Evolutionary conservation across 441 rosid genomes (phyloP).

Genomic region (Capsella rubella): DNA sequence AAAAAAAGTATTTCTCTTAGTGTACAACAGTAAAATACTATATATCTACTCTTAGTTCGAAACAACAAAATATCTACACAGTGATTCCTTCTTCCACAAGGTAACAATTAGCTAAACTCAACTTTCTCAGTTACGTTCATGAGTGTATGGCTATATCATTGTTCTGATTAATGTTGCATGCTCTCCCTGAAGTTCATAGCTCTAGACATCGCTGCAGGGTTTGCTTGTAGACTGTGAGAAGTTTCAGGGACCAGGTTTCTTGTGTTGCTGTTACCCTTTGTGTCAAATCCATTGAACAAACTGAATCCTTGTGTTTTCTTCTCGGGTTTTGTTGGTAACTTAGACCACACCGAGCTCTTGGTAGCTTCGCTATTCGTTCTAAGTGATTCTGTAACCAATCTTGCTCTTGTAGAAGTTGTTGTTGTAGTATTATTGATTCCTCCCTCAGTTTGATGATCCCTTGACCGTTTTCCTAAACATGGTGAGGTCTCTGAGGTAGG

Average conservation of each 20-base stretch:
- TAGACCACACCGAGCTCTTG: slow-evolving; percentile 47
- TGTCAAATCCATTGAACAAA: slow-evolving; percentile 44
- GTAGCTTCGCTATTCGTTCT: slow-evolving; percentile 42
- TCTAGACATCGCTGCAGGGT: slow-evolving; percentile 68
- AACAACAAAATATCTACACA: slow-evolving; percentile 36
- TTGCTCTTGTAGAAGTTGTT: slow-evolving; percentile 42
- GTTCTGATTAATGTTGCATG: slow-evolving; percentile 41
- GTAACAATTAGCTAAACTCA: slow-evolving; percentile 37
- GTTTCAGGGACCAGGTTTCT: slow-evolving; percentile 41
- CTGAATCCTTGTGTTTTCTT: slow-evolving; percentile 36
- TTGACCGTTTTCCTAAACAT: slow-evolving; percentile 54
- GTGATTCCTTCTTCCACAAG: slow-evolving; percentile 36
- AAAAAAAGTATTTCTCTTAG: slow-evolving; percentile 5
- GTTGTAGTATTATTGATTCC: slow-evolving; percentile 30
- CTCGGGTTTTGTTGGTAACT: slow-evolving; percentile 46
- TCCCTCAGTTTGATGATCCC: slow-evolving; percentile 49
- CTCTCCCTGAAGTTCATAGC: slow-evolving; percentile 64
- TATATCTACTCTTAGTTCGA: slow-evolving; percentile 28
- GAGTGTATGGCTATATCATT: slow-evolving; percentile 5
- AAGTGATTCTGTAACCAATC: slow-evolving; percentile 40
- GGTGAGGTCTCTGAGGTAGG: slow-evolving; percentile 43
- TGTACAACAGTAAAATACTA: slow-evolving; percentile 16
- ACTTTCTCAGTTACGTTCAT: slow-evolving; percentile 10
- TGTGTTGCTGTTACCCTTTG: slow-evolving; percentile 36
- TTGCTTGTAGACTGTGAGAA: slow-evolving; percentile 53